These are phyloP conservation scores for Sordariomycetes sp. DNA, from an alignment of 2,329 filamentous ascomycete species.

Conservation along the genomic window DNA sequence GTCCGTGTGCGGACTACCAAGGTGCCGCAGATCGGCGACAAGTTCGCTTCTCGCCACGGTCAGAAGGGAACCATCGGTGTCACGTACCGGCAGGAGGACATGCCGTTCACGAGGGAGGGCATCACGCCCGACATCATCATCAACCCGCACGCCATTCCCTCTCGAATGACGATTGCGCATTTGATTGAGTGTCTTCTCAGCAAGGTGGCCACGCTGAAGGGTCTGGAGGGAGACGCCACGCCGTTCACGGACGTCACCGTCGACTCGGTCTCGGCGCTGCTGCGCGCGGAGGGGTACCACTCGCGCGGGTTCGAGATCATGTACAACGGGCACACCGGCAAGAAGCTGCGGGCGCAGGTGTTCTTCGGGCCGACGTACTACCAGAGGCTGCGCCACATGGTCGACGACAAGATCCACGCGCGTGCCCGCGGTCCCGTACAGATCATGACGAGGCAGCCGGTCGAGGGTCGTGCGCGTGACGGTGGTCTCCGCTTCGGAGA, in stretches of 20 bases:
- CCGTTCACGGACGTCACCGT: constrained; percentile 98
- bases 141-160: constrained; percentile 98
- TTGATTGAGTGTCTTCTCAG: constrained; percentile 98
- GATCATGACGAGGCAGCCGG: constrained; percentile 92
- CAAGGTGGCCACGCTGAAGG: constrained; percentile 88
- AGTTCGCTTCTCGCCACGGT: constrained; percentile 97
- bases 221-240: constrained; percentile 92
- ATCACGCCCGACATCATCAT: constrained; percentile 94
- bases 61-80: constrained; percentile 99
- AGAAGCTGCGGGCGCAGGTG: constrained; percentile 85
- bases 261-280: constrained; percentile 76
- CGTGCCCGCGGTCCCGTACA: constrained; percentile 92
- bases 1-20: constrained; percentile 96
- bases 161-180: constrained; percentile 99
- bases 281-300: constrained; percentile 87
- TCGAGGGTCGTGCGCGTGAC: constrained; percentile 95
- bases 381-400: constrained; percentile 97
- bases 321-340: constrained; percentile 97
- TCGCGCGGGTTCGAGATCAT: constrained; percentile 96
- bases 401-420: constrained; percentile 99
- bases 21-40: constrained; percentile 96
- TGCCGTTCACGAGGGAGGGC: constrained; percentile 93
- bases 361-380: constrained; percentile 99
- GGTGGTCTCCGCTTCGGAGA: constrained; percentile 98
- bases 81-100: constrained; percentile 94